Conservation (phyloP, 2,329 filamentous ascomycete genomes). For the Epichloe uncinata region DNA sequence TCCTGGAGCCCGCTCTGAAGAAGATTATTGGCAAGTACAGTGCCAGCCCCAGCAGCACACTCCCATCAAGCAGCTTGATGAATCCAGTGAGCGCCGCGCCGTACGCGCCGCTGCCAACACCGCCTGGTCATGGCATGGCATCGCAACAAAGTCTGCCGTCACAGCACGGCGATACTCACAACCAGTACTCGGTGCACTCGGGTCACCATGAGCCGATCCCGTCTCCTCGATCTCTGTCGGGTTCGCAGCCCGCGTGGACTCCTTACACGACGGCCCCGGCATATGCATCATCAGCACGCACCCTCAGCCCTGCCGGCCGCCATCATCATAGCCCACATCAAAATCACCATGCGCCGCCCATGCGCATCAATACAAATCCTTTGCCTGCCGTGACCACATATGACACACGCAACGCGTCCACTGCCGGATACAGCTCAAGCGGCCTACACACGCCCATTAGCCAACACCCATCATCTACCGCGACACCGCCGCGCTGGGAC, state of each 20-base stretch:
- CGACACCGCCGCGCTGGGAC: slow-evolving; percentile 29
- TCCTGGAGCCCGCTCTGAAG: slow-evolving; percentile 73
- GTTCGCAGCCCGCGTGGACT: slow-evolving; percentile 34
- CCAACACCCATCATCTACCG: slow-evolving; percentile 22
- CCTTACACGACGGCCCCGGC: slow-evolving; percentile 26
- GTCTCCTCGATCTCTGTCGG: slow-evolving; percentile 38
- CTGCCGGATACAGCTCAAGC: slow-evolving; percentile 24
- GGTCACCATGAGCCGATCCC: slow-evolving; percentile 36
- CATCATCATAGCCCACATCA: slow-evolving; percentile 21
- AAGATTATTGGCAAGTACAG: slow-evolving; percentile 98
- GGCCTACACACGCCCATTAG: slow-evolving; percentile 27
- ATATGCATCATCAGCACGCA: slow-evolving; percentile 25
- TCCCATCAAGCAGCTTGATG: slow-evolving; percentile 27
- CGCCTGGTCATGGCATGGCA: slow-evolving; percentile 24
- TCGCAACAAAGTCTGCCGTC: slow-evolving; percentile 17
- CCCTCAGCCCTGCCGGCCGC: slow-evolving; percentile 26
- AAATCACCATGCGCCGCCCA: slow-evolving; percentile 15
- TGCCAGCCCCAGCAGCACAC: slow-evolving; percentile 30
- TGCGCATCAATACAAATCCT: slow-evolving; percentile 24
- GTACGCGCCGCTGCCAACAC: slow-evolving; percentile 34
- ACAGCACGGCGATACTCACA: slow-evolving; percentile 19
- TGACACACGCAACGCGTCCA: slow-evolving; percentile 20
- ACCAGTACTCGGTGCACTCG: slow-evolving; percentile 27
- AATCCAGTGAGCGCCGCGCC: slow-evolving; percentile 23
- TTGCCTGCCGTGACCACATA: slow-evolving; percentile 28